Conservation (phyloP, 1,139 yeast genomes). For the Kurtzmaniella natalensis region DNA sequence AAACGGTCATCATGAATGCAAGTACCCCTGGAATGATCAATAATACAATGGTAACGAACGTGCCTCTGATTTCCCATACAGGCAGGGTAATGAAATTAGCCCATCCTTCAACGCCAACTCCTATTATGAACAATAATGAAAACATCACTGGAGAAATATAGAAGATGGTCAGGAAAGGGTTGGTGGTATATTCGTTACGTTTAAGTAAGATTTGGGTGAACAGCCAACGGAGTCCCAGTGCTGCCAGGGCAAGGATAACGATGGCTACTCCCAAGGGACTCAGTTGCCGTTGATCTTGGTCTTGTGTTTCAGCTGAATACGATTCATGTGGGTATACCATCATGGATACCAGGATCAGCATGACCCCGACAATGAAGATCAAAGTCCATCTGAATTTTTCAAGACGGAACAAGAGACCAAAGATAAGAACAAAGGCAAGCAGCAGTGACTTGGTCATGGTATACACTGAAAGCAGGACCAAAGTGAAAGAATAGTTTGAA, state of each 20-base stretch:
- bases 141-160: conserved; percentile 86
- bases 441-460: conserved; percentile 92
- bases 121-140: conserved; percentile 52
- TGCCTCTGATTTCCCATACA: conserved; percentile 62
- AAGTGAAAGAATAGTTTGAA: conserved; percentile 78
- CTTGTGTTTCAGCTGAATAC: not conserved
- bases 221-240: conserved; percentile 94
- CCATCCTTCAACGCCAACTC: conserved; percentile 65
- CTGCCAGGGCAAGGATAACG: conserved; percentile 72
- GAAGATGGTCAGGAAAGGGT: conserved; percentile 80
- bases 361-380: conserved; percentile 62
- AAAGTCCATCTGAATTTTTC: conserved; percentile 70
- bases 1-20: conserved; percentile 86
- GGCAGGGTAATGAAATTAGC: conserved; percentile 44
- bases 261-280: conserved; percentile 57
- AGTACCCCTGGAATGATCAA: conserved; percentile 77
- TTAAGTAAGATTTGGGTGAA: conserved; percentile 79
- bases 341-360: conserved; percentile 80
- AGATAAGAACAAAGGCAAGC: conserved; percentile 78
- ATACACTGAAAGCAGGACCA: conserved; percentile 76
- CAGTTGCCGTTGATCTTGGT: conserved; percentile 2
- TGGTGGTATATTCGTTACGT: conserved; percentile 52
- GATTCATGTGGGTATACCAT: conserved; percentile 53
- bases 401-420: conserved; percentile 75
- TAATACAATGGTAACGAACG: conserved; percentile 49